phyloP scores from a whole-genome alignment of 805 yeast species.

The Kurtzmaniella fragi region DNA sequence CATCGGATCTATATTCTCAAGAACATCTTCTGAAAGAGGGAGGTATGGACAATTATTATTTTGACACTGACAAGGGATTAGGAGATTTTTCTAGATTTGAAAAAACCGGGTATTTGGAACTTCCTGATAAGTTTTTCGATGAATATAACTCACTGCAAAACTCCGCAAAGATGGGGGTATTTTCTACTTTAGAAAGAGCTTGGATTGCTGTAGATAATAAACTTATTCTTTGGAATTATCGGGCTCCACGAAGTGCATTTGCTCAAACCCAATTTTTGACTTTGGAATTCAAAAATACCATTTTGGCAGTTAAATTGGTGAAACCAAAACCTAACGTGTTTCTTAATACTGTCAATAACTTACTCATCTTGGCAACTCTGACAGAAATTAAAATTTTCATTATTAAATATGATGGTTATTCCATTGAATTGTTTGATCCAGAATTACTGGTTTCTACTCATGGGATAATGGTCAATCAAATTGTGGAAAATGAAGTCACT shows the following conservation, averaged over 20 bases:
- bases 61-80: conserved; percentile 39
- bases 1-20: conserved; percentile 48
- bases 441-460: conserved; percentile 75
- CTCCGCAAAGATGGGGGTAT: conserved; percentile 73
- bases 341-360: conserved; percentile 66
- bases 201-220: conserved; percentile 86
- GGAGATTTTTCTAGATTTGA: conserved; percentile 71
- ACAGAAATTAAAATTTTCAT: conserved; percentile 74
- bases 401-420: conserved; percentile 46
- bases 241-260: conserved; percentile 45
- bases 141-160: conserved; percentile 65
- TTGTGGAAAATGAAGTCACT: conserved; percentile 55
- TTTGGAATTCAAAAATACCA: conserved; percentile 59
- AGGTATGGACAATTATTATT: conserved; percentile 58
- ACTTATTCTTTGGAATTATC: conserved; percentile 80
- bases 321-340: conserved; percentile 79
- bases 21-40: conserved; percentile 49
- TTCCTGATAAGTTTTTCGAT: conserved; percentile 78
- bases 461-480: conserved; percentile 67
- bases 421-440: conserved; percentile 72
- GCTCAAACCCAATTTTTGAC: conserved; percentile 15
- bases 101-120: conserved; percentile 57
- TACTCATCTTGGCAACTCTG: conserved; percentile 76
- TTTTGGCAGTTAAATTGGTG: conserved; percentile 70
- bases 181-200: conserved; percentile 72